Evolutionary conservation across 2,329 filamentous ascomycete species (phyloP), one percentile per base, ranked within the genome.

Genomic region (Ophiocordyceps polyrhachis-furcata): DNA sequence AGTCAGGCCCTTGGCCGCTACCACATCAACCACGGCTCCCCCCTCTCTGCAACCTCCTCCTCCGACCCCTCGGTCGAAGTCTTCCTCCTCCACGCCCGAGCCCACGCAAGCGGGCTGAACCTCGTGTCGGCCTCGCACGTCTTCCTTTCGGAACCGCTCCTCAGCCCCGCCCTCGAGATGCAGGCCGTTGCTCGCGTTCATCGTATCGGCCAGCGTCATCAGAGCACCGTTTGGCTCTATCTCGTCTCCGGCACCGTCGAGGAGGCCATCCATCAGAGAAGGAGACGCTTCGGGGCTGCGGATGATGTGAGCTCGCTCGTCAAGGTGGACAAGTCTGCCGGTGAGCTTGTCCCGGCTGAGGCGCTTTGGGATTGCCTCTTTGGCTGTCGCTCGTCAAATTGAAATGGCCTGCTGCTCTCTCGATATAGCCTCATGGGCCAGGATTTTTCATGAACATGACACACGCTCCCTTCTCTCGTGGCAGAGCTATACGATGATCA

Each of bases 101-200:
- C 85, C 0, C 85, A 94, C 57, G 82, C 85, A 0, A 88, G 83
- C 1, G 91, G 91, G 0, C 69, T 98, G 28, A 96, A 93, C 49
- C 73, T 98, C 0, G 82, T 94, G 51, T 89, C 93, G 54, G 91
- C 89, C 5, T 94, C 79, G 42, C 87, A 96, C 56, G 87, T 96
- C 1, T 93, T 96, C 56, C 72, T 98, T 5, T 94, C 87, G 58
- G 91, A 98, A 57, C 91, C 91, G 2, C 68, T 96, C 4, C 77
- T 96, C 52, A 94, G 96, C 56, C 89, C 89, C 0, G 87, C 88
- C 0, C 76, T 98, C 15, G 91, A 96, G 61, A 70, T 96, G 11
- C 91, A 98, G 60, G 89, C 88, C 14, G 93, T 96, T 55, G 88
- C 89, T 1, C 81, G 91, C 46, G 88, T 98, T 1, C 87, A 98